Conservation (phyloP, 176 grass and related monocot species). For the sorghum (Sorghum bicolor) region Sorghum_bicolor_NCBIv3 NC_012875.2:50570001-50570500, state of each 20-base stretch:
- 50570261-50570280: not conserved
- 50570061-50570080: constrained; percentile 7
- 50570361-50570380: not conserved
- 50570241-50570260: not conserved
- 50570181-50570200: not conserved
- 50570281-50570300: not conserved
- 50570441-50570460: not conserved
- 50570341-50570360: not conserved
- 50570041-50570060: not conserved
- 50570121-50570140: not conserved
- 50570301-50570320: not conserved
- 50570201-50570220: not conserved
- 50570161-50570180: not conserved
- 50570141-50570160: not conserved
- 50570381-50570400: constrained; percentile 12
- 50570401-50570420: not conserved
- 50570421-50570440: too few species aligned
- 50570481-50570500: not conserved
- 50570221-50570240: not conserved
- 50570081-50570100: not conserved
- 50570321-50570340: not conserved
- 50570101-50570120: not conserved
- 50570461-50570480: not conserved
- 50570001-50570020: not conserved
- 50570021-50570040: not conserved